Evolutionary conservation across 1,284 basidiomycete species (phyloP).

Genomic region (Pulchroboletus neoregius): DNA sequence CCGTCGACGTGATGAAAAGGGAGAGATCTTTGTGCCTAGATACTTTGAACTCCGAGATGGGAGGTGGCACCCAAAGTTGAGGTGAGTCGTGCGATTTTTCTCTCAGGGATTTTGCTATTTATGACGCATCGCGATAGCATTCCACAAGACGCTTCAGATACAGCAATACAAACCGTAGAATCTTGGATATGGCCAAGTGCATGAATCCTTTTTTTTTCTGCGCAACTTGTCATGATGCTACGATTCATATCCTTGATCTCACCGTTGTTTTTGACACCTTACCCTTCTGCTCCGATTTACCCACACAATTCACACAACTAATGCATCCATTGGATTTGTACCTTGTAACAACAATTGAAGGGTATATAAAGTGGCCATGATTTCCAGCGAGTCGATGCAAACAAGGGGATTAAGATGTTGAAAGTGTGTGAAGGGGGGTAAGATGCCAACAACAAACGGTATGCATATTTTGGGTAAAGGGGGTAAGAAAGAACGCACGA

Average conservation of each 20-base stretch:
- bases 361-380: constrained; percentile 36
- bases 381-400: constrained; percentile 20
- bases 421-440: neutral
- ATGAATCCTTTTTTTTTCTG: constrained; percentile 12
- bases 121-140: constrained; percentile 44
- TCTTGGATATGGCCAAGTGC: constrained; percentile 56
- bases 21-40: constrained; percentile 59
- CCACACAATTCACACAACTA: constrained; percentile 30
- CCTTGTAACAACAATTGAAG: constrained; percentile 41
- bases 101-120: constrained; percentile 10
- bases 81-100: constrained; percentile 42
- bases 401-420: constrained; percentile 12
- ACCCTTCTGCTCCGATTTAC: constrained; percentile 11
- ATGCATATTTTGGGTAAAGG: constrained; percentile 4
- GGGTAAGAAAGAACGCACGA: neutral
- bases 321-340: constrained; percentile 42
- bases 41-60: constrained; percentile 82
- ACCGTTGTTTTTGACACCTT: constrained; percentile 2
- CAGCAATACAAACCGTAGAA: constrained; percentile 57
- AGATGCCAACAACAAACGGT: constrained; percentile 16
- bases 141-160: constrained; percentile 57
- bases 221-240: constrained; percentile 5
- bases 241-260: constrained; percentile 18
- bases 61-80: constrained; percentile 78
- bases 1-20: constrained; percentile 72